A percentile compares a stretch with the other conserved stretches of the same genome.
Conservation (phyloP, 345 rosid genomes). For the Citrus inodora region DNA sequence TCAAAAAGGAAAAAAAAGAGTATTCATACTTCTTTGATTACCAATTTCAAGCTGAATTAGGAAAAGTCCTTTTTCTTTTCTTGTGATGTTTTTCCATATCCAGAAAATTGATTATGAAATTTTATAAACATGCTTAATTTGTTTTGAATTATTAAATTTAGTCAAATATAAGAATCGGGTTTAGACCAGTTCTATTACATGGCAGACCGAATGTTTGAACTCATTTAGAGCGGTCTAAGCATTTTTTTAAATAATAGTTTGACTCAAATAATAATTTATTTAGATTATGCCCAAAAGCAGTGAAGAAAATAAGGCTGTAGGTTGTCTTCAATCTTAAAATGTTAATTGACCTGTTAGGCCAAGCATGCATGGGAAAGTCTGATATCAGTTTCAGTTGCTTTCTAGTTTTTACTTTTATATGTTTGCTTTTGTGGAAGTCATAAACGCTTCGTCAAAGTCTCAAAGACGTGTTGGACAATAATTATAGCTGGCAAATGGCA, state of each 20-base stretch:
- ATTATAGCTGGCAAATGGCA: background rate
- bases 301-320: too few species aligned
- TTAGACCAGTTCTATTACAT: too few species aligned
- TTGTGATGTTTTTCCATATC: background rate
- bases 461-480: background rate
- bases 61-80: background rate
- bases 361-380: too few species aligned
- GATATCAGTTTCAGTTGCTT: background rate
- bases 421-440: background rate
- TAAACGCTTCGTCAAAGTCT: background rate
- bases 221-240: too few species aligned
- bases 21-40: background rate
- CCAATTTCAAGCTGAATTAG: background rate
- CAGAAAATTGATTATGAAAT: too few species aligned
- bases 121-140: too few species aligned
- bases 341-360: background rate
- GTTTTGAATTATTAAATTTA: too few species aligned
- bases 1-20: background rate
- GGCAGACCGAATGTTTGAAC: rapidly evolving
- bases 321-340: background rate
- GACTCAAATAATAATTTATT: too few species aligned
- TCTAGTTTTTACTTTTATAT: too few species aligned
- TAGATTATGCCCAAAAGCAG: too few species aligned
- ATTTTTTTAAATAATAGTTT: too few species aligned
- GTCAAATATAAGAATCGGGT: too few species aligned